These are phyloP conservation scores for Claviceps maximensis DNA, from an alignment of 2,329 filamentous ascomycete species.

Conservation along the genomic window DNA sequence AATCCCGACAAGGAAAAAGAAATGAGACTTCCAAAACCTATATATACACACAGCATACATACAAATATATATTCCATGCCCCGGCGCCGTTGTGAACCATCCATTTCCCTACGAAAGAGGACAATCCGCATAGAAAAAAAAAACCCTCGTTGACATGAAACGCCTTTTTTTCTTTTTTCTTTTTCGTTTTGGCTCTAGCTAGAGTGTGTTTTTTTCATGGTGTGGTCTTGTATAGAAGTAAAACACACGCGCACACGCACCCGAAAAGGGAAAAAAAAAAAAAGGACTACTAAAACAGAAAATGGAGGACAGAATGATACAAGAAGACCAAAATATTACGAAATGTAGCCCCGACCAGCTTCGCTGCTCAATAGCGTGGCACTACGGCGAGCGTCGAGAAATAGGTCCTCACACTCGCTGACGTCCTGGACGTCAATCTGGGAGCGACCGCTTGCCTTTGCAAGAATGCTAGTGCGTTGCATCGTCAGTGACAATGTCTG, in stretches of 20 bases:
- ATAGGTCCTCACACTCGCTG: conserved; percentile 69
- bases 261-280: background rate
- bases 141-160: background rate
- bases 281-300: background rate
- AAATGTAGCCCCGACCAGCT: conserved; percentile 51
- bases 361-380: conserved; percentile 53
- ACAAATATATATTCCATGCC: no score
- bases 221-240: no score
- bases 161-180: background rate
- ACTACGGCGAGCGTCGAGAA: conserved; percentile 70
- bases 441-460: conserved; percentile 65
- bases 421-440: conserved; percentile 70
- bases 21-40: background rate
- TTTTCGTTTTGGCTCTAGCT: background rate
- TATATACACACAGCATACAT: background rate
- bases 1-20: background rate
- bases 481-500: conserved; percentile 21
- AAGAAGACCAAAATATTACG: conserved; percentile 20
- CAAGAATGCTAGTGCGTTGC: conserved; percentile 54
- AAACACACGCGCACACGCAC: no score
- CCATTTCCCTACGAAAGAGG: background rate
- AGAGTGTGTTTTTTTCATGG: background rate
- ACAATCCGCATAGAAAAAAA: background rate
- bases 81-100: background rate
- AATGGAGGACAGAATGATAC: background rate